These are phyloP conservation scores for Chalciporus sp. DNA, from an alignment of 1,284 basidiomycete species.

Conservation along the genomic window DNA sequence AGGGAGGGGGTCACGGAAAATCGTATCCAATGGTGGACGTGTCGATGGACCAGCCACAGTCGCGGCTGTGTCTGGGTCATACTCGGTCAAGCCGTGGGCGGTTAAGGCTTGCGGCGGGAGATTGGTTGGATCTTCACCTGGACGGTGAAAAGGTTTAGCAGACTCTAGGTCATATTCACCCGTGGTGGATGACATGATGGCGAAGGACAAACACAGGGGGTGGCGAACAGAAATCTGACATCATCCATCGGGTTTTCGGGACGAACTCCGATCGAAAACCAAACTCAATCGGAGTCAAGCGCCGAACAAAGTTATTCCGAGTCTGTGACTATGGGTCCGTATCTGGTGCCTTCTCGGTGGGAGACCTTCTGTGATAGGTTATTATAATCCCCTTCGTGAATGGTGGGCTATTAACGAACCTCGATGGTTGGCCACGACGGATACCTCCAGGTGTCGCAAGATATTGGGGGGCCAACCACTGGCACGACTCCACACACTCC, in stretches of 20 bases:
- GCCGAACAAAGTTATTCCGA: not conserved
- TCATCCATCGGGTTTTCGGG: not conserved
- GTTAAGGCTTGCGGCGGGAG: slow-evolving; percentile 16
- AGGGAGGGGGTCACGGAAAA: slow-evolving; percentile 43
- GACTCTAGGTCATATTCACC: slow-evolving; percentile 10
- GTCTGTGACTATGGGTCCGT: not conserved
- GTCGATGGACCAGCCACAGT: slow-evolving; percentile 1
- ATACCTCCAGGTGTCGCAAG: not conserved
- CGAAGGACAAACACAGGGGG: not conserved
- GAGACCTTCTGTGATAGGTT: not conserved
- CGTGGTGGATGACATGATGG: slow-evolving; percentile 8
- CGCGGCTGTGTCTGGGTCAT: slow-evolving; percentile 18
- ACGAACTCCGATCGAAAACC: not conserved
- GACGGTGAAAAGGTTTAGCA: slow-evolving; percentile 16
- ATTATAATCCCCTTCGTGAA: not conserved
- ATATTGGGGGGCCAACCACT: not conserved
- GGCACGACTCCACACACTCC: not conserved
- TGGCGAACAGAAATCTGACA: not conserved
- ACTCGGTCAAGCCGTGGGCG: slow-evolving; percentile 19
- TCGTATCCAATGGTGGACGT: slow-evolving; percentile 20
- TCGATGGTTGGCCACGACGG: not conserved
- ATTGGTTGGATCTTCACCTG: slow-evolving; percentile 20
- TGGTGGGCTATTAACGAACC: not conserved
- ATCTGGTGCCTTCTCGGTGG: not conserved
- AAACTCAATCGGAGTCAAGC: no score